These are phyloP conservation scores for Clitoria ternatea DNA, from an alignment of 306 rosid genomes.

Conservation along the genomic window DNA sequence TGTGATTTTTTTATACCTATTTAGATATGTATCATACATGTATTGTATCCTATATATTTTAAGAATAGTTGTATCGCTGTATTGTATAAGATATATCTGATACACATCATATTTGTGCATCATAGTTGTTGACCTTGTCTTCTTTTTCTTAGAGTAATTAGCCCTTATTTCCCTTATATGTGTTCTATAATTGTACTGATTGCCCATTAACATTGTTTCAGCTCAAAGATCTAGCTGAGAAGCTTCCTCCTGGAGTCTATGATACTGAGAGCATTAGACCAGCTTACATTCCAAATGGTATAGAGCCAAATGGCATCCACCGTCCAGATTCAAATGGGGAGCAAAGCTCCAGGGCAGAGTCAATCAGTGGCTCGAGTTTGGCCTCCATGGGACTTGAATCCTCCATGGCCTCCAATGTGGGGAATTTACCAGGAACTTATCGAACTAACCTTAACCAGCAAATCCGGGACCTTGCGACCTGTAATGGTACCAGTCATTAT, in stretches of 20 bases:
- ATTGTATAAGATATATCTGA: too few relatives aligned
- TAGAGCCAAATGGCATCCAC: slow-evolving; percentile 58
- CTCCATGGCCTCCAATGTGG: slow-evolving; percentile 35
- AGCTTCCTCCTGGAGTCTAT: slow-evolving; percentile 78
- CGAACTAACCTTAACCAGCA: slow-evolving; percentile 42
- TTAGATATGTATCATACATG: too few relatives aligned
- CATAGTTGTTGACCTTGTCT: too few relatives aligned
- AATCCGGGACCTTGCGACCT: slow-evolving; percentile 28
- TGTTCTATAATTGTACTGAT: slow-evolving; percentile 14
- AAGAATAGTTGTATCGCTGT: too few relatives aligned
- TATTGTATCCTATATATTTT: too few relatives aligned
- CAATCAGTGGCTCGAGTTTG: slow-evolving; percentile 57
- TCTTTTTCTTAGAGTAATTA: not conserved
- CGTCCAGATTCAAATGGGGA: slow-evolving; percentile 49
- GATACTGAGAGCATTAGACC: slow-evolving; percentile 58
- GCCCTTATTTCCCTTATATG: not conserved
- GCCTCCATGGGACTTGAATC: slow-evolving; percentile 61
- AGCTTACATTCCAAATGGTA: slow-evolving; percentile 56
- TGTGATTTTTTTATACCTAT: too few relatives aligned
- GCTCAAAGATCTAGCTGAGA: slow-evolving; percentile 95
- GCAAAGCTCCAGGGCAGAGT: slow-evolving; percentile 55
- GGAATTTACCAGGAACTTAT: slow-evolving; percentile 41
- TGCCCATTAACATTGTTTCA: slow-evolving; percentile 36
- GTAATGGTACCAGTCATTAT: slow-evolving; percentile 41
- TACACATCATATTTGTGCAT: too few relatives aligned